phyloP scores from a whole-genome alignment of 306 rosid species.

The Malus asiatica region DNA sequence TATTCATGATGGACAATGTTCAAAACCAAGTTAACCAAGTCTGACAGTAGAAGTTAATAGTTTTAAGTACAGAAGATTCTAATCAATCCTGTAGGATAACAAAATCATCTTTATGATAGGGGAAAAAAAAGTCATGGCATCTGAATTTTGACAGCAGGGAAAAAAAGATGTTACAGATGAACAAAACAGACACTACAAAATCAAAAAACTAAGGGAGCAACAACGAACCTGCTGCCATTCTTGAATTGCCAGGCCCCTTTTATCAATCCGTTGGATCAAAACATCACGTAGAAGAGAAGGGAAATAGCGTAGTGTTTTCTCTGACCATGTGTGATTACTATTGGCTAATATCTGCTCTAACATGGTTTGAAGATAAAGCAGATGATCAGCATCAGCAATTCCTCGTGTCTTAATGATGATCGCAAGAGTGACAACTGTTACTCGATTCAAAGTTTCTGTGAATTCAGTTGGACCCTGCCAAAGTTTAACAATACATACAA shows the following conservation, averaged over 20 bases:
- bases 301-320: constrained; percentile 73
- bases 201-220: not conserved
- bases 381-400: constrained; percentile 91
- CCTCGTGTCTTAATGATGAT: constrained; percentile 94
- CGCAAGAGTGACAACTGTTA: constrained; percentile 78
- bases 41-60: not conserved
- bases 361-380: constrained; percentile 80
- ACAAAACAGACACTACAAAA: not conserved
- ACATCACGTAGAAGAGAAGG: constrained; percentile 81
- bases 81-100: not conserved
- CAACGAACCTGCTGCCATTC: constrained; percentile 84
- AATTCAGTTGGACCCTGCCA: constrained; percentile 93
- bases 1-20: not conserved
- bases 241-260: constrained; percentile 73
- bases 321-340: constrained; percentile 92
- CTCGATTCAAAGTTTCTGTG: constrained; percentile 85
- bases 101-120: not conserved
- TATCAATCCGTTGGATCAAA: constrained; percentile 63
- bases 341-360: constrained; percentile 82
- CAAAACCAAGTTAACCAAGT: not conserved
- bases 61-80: not conserved
- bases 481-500: constrained; percentile 14
- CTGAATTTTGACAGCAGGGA: not conserved
- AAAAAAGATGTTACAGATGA: not conserved
- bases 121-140: not conserved